Evolutionary conservation across 257 asterid species (phyloP).

Genomic region (Scutellaria minor): DNA sequence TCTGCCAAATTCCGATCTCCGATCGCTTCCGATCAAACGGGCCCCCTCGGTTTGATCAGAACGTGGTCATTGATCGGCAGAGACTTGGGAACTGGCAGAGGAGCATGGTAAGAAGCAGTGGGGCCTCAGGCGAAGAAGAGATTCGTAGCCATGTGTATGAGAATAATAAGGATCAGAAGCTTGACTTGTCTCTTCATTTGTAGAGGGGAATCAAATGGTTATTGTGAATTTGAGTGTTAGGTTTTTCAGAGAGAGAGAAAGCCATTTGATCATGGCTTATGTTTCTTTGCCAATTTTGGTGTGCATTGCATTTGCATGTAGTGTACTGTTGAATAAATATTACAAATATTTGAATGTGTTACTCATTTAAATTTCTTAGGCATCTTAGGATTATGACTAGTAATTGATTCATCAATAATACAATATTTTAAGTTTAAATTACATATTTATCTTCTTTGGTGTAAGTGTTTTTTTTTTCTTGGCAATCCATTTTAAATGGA

Average conservation of each 20-base stretch:
- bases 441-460: too few species aligned
- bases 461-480: too few species aligned
- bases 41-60: constrained; percentile 50
- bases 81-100: constrained; percentile 53
- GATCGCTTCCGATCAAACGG: constrained; percentile 43
- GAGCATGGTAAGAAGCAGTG: constrained; percentile 34
- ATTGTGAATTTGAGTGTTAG: too few species aligned
- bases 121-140: constrained; percentile 28
- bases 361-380: too few species aligned
- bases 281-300: not conserved
- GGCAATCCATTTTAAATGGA: too few species aligned
- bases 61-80: constrained; percentile 43
- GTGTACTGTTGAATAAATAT: too few species aligned
- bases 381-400: too few species aligned
- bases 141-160: constrained; percentile 26
- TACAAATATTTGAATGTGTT: too few species aligned
- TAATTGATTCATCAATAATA: too few species aligned
- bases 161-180: constrained; percentile 50
- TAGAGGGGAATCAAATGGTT: constrained; percentile 22
- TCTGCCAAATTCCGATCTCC: constrained; percentile 43
- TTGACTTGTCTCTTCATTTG: constrained; percentile 85
- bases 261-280: not conserved
- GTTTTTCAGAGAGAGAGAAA: not conserved
- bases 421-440: too few species aligned
- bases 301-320: too few species aligned